Evolutionary conservation across 2,329 filamentous ascomycete species (phyloP).

Genomic region (Neofusicoccum umdonicola): DNA sequence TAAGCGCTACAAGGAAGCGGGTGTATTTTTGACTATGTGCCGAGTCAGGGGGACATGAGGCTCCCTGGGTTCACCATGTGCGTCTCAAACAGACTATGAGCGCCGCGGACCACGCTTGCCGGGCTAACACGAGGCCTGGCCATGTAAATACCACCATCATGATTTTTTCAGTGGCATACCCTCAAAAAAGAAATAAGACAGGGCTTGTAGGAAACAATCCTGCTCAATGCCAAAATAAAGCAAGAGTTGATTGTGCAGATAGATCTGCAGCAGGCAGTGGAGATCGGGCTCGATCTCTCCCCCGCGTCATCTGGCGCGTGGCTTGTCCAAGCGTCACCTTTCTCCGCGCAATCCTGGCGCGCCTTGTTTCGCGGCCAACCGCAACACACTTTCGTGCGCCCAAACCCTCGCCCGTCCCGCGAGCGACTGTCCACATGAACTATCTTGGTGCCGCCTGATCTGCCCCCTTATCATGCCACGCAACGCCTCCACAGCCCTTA

Average conservation of each 20-base stretch:
- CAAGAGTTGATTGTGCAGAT: neutral
- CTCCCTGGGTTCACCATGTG: neutral
- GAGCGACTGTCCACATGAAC: neutral
- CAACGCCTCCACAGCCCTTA: too few relatives aligned
- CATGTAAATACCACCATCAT: conserved; percentile 4
- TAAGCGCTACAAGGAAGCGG: neutral
- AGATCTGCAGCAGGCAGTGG: neutral
- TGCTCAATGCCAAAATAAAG: neutral
- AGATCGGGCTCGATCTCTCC: conserved; percentile 2
- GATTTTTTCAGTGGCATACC: neutral
- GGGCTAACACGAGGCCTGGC: neutral
- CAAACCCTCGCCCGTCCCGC: neutral
- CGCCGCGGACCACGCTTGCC: neutral
- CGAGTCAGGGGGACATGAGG: neutral
- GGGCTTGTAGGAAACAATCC: neutral
- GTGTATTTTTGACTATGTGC: neutral
- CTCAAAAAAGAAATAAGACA: neutral
- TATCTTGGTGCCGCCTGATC: too few relatives aligned
- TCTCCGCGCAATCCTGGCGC: neutral
- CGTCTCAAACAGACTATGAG: neutral
- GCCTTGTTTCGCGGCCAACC: neutral
- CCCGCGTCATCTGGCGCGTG: conserved; percentile 1
- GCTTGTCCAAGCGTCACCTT: conserved; percentile 5
- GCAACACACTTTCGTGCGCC: neutral
- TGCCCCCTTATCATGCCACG: too few relatives aligned